Conservation (phyloP, 2,329 filamentous ascomycete genomes). For the Sclerotinia subarctica region DNA sequence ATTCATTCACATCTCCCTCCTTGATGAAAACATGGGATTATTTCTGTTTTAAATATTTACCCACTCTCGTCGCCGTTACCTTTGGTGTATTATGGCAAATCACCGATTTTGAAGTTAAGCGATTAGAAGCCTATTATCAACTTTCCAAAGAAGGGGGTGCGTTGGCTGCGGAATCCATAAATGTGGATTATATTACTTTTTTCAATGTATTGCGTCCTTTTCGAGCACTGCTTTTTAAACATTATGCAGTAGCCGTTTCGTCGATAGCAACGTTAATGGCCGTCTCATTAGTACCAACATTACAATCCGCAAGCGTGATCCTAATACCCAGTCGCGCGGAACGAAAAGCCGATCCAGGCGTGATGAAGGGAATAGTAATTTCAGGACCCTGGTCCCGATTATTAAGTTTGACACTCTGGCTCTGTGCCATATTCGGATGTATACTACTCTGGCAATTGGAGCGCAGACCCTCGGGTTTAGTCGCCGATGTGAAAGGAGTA, state of each 20-base stretch:
- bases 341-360: constrained; percentile 44
- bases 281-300: constrained; percentile 65
- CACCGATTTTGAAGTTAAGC: constrained; percentile 62
- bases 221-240: constrained; percentile 57
- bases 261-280: constrained; percentile 63
- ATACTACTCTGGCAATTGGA: constrained; percentile 60
- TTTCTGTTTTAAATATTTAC: constrained; percentile 61
- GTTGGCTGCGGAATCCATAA: constrained; percentile 63
- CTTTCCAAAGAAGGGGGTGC: constrained; percentile 59
- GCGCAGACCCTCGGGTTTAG: constrained; percentile 60
- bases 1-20: constrained; percentile 47
- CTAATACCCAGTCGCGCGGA: constrained; percentile 51
- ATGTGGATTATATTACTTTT: constrained; percentile 63
- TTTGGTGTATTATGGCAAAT: constrained; percentile 66
- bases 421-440: constrained; percentile 57
- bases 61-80: constrained; percentile 57
- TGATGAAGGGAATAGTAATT: constrained; percentile 54
- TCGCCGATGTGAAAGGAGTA: constrained; percentile 68
- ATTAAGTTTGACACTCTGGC: constrained; percentile 52
- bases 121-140: constrained; percentile 66
- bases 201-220: constrained; percentile 64
- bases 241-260: constrained; percentile 67
- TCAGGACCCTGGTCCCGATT: constrained; percentile 59
- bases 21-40: constrained; percentile 53
- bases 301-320: constrained; percentile 60